Conservation (phyloP, 1,284 basidiomycete species). For the Xanthoconium separans region DNA sequence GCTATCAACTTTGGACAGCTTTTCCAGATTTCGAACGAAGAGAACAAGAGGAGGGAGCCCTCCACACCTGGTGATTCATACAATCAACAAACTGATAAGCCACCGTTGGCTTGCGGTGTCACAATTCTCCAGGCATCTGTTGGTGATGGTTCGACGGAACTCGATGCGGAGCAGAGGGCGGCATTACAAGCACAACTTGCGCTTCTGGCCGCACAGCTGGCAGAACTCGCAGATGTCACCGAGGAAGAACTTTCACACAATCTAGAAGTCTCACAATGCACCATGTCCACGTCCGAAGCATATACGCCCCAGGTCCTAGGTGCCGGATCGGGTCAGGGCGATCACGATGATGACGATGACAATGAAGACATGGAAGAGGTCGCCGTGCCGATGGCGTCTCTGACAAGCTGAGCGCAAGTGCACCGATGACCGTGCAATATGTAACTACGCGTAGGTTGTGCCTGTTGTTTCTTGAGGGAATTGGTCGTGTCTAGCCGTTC, state of each 20-base stretch:
- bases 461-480: not conserved
- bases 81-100: conserved; percentile 6
- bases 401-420: conserved; percentile 45
- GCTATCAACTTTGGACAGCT: conserved; percentile 68
- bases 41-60: conserved; percentile 24
- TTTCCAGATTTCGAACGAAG: conserved; percentile 41
- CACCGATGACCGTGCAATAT: not conserved
- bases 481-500: not conserved
- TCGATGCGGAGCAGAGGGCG: conserved; percentile 45
- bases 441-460: not conserved
- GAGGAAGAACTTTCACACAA: conserved; percentile 34
- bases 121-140: not conserved
- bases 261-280: conserved; percentile 17
- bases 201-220: conserved; percentile 60
- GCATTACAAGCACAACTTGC: conserved; percentile 63
- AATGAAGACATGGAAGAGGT: conserved; percentile 38
- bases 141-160: conserved; percentile 13
- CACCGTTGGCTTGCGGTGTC: not conserved
- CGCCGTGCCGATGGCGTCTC: conserved; percentile 19
- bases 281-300: not conserved
- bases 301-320: not conserved
- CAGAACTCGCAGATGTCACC: conserved; percentile 49
- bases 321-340: conserved; percentile 27
- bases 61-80: conserved; percentile 5
- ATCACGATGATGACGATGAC: conserved; percentile 32